These are phyloP conservation scores for Diplogelasinospora grovesii DNA, from an alignment of 495 filamentous ascomycete species.

Conservation along the genomic window DNA sequence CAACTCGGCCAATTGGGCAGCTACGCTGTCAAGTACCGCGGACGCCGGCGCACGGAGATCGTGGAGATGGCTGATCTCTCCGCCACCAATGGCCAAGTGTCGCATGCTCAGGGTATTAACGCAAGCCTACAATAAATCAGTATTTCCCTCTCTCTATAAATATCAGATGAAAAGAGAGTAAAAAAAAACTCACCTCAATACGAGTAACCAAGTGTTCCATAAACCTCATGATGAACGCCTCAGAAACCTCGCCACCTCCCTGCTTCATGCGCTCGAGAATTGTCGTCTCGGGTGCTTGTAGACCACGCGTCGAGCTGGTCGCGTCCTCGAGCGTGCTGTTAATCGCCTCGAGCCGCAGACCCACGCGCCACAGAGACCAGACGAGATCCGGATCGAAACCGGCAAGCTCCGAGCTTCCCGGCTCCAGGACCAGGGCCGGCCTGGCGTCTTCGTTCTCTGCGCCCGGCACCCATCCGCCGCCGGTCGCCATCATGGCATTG, in stretches of 20 bases:
- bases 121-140: conserved; percentile 44
- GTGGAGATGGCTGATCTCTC: conserved; percentile 30
- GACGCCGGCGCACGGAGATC: conserved; percentile 47
- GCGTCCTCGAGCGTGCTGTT: conserved; percentile 77
- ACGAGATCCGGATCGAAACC: conserved; percentile 78
- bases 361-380: conserved; percentile 86
- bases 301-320: conserved; percentile 35
- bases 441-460: no score
- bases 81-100: conserved; percentile 48
- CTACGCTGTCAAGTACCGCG: conserved; percentile 34
- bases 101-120: conserved; percentile 60
- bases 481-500: no score
- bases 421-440: conserved; percentile 33
- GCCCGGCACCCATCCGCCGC: conserved; percentile 31
- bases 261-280: conserved; percentile 78
- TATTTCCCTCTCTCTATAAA: no score
- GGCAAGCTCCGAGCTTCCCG: conserved; percentile 50
- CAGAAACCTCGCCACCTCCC: conserved; percentile 77
- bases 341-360: conserved; percentile 83
- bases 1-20: conserved; percentile 39
- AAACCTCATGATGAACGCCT: conserved; percentile 75
- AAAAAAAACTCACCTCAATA: conserved; percentile 68
- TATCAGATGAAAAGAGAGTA: not conserved
- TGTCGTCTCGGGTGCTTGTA: conserved; percentile 71
- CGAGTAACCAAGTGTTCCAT: conserved; percentile 90